Evolutionary conservation across 441 rosid species (phyloP).

Genomic region (Eruca vesicaria): DNA sequence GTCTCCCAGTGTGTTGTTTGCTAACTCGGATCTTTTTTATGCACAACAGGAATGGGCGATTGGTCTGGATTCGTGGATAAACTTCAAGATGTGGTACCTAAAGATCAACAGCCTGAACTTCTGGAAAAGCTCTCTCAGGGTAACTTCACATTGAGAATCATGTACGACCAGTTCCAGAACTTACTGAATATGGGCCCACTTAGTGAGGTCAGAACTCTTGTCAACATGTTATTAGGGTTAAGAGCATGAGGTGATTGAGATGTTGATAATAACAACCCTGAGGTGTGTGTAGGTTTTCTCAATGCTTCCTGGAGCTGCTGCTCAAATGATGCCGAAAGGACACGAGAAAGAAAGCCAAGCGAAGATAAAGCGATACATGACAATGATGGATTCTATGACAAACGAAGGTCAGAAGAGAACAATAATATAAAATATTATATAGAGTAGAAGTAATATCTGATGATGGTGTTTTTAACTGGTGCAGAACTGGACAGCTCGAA

Average conservation of each 20-base stretch:
- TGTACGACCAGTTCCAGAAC: constrained; percentile 92
- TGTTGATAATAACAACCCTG: neutral
- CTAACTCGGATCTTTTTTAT: constrained; percentile 6
- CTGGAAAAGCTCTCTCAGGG: constrained; percentile 94
- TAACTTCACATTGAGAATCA: constrained; percentile 81
- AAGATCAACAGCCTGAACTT: constrained; percentile 97
- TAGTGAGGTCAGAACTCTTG: constrained; percentile 59
- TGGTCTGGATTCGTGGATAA: constrained; percentile 96
- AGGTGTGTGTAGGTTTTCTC: constrained; percentile 62
- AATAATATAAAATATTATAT: neutral
- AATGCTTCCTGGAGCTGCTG: constrained; percentile 88
- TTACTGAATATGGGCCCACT: constrained; percentile 92
- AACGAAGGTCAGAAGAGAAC: constrained; percentile 37
- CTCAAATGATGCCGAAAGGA: constrained; percentile 93
- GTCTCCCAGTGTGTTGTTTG: neutral
- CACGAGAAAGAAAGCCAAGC: constrained; percentile 94
- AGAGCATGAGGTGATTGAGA: neutral
- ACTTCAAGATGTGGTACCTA: constrained; percentile 97
- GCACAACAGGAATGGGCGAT: constrained; percentile 80
- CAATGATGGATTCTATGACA: constrained; percentile 63
- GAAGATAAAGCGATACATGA: constrained; percentile 92
- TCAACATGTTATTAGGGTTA: neutral
- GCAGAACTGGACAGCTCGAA: constrained; percentile 89
- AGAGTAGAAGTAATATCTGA: neutral
- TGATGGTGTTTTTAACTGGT: neutral